Evolutionary conservation across 2,329 filamentous ascomycete genomes (phyloP), one percentile per base, ranked within the genome.

Genomic region (Lecanicillium sp.): DNA sequence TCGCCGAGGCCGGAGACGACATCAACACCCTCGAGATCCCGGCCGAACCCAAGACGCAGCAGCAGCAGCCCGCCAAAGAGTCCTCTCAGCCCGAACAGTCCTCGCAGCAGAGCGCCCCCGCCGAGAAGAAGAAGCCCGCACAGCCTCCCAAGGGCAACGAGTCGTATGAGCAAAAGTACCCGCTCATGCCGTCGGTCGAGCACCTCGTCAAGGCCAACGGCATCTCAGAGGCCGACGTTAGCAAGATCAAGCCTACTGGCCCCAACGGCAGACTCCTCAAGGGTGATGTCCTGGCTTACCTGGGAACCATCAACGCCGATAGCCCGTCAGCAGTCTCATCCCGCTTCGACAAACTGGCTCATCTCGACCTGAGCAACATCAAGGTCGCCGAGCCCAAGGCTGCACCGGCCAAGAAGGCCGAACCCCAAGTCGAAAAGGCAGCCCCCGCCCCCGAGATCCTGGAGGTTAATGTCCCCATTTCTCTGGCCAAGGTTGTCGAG

Each of bases 291-390:
- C 78, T 98, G 39, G 89, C 88, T 34, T 92, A 90, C 61, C 64
- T 97, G 13, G 92, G 92, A 46, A 70, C 73, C 50, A 87, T 96
- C 54, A 70, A 81, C 44, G 68, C 79, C 46, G 72, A 79, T 43
- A 84, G 86, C 49, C 84, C 90, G 2, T 72, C 77, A 17, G 70
- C 79, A 44, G 74, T 88, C 50, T 84, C 85, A 40, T 68, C 74
- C 42, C 79, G 78, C 37, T 81, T 94, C 56, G 71, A 77, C 44
- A 82, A 87, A 61, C 77, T 92, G 35, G 69, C 77, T 30, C 87
- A 94, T 60, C 79, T 98, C 38, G 90, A 98, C 59, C 78, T 98
- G 17, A 92, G 84, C 69, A 95, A 97, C 69, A 90, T 97, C 69
- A 94, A 94, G 69, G 66, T 90, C 43, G 82, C 81, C 34, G 60